Conservation (phyloP, 495 filamentous ascomycete species). For the Haplographium delicatum region DNA sequence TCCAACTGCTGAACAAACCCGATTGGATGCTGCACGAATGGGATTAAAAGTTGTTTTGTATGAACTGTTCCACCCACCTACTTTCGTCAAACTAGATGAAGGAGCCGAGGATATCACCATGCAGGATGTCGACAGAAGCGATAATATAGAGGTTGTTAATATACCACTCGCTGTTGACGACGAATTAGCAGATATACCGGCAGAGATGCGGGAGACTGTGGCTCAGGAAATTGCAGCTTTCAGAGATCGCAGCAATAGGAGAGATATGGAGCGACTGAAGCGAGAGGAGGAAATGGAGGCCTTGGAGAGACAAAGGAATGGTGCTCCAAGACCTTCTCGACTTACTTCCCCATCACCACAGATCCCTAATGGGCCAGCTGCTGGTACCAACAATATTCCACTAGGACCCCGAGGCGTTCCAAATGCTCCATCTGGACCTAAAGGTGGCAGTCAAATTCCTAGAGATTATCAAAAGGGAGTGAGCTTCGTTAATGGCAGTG, state of each 20-base stretch:
- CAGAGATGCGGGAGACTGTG: conserved; percentile 95
- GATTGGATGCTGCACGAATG: conserved; percentile 58
- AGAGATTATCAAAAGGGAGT: conserved; percentile 79
- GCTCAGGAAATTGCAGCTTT: conserved; percentile 93
- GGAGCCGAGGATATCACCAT: conserved; percentile 65
- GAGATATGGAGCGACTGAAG: conserved; percentile 82
- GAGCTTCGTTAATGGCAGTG: conserved; percentile 79
- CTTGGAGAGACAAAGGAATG: conserved; percentile 71
- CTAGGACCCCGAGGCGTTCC: conserved; percentile 69
- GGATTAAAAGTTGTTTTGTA: conserved; percentile 60
- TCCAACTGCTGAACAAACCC: conserved; percentile 57
- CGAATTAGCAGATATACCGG: conserved; percentile 91
- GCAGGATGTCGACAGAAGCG: conserved; percentile 56
- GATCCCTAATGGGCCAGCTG: conserved; percentile 54
- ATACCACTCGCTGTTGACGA: conserved; percentile 88
- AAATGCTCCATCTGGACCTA: conserved; percentile 77
- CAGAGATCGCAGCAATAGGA: conserved; percentile 77
- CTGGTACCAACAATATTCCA: conserved; percentile 76
- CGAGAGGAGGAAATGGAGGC: conserved; percentile 90
- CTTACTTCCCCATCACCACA: conserved; percentile 62
- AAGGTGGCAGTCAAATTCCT: conserved; percentile 61
- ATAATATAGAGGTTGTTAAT: conserved; percentile 78
- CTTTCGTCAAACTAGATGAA: conserved; percentile 42
- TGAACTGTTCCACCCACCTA: conserved; percentile 66
- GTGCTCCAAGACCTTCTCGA: conserved; percentile 56